Conservation (phyloP, 2,329 filamentous ascomycete species). For the Aspergillus clavatus region DNA sequence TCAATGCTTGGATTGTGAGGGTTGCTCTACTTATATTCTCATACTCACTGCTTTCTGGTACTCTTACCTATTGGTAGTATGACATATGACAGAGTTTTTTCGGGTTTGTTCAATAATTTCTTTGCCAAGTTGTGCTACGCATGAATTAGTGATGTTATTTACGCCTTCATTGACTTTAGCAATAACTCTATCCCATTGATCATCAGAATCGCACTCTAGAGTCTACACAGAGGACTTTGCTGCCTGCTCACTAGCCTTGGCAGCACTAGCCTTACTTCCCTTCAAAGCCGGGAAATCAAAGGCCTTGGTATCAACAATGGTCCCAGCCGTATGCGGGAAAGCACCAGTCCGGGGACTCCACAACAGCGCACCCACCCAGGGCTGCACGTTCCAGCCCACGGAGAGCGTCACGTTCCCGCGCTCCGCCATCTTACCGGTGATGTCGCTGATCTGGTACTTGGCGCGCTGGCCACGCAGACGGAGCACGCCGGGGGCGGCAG, state of each 20-base stretch:
- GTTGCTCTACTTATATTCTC: slow-evolving; percentile 2
- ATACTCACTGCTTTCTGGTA: no score
- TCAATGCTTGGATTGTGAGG: background rate
- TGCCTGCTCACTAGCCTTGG: slow-evolving; percentile 6
- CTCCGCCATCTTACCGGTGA: slow-evolving; percentile 70
- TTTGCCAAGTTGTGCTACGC: no score
- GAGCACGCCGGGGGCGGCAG: slow-evolving; percentile 55
- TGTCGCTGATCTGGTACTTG: slow-evolving; percentile 96
- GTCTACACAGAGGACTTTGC: slow-evolving; percentile 3
- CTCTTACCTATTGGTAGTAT: no score
- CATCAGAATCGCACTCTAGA: background rate
- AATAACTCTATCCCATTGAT: no score
- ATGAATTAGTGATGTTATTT: no score
- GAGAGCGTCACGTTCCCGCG: slow-evolving; percentile 69
- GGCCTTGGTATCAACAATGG: slow-evolving; percentile 46
- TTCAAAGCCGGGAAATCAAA: slow-evolving; percentile 57
- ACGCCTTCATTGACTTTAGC: no score
- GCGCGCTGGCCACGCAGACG: slow-evolving; percentile 78
- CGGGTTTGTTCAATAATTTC: no score
- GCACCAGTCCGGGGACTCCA: slow-evolving; percentile 62
- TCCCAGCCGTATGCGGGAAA: slow-evolving; percentile 48
- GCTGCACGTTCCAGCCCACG: slow-evolving; percentile 94
- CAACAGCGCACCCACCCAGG: slow-evolving; percentile 83
- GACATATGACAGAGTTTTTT: no score
- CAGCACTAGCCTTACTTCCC: slow-evolving; percentile 31